Conservation (phyloP, 2,329 filamentous ascomycete genomes). For the Trichoderma polysporum region DNA sequence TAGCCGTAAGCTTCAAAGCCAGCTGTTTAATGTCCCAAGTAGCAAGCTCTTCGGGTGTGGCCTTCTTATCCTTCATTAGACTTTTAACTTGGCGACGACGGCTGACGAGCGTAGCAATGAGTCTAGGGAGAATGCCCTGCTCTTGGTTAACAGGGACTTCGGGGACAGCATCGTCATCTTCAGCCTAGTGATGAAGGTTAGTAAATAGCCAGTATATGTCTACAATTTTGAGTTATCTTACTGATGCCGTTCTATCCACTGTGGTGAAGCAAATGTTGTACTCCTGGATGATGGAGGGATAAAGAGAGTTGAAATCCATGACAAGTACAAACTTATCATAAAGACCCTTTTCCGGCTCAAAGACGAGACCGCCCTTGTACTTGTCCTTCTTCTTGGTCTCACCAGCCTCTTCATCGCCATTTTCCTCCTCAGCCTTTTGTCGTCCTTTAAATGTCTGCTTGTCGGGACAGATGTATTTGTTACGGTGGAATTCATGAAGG, state of each 20-base stretch:
- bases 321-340: conserved; percentile 98
- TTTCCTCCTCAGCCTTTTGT: conserved; percentile 69
- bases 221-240: conserved; percentile 44
- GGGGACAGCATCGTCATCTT: conserved; percentile 85
- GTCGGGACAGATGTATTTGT: conserved; percentile 97
- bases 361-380: conserved; percentile 97
- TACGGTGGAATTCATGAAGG: conserved; percentile 91
- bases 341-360: conserved; percentile 94
- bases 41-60: conserved; percentile 80
- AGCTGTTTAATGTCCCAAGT: conserved; percentile 99
- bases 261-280: conserved; percentile 99
- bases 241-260: conserved; percentile 72
- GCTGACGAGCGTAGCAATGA: conserved; percentile 88
- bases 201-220: conserved; percentile 13
- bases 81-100: conserved; percentile 90
- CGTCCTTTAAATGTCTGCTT: conserved; percentile 81
- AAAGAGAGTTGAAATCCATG: conserved; percentile 99
- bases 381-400: conserved; percentile 98
- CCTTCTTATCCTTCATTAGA: conserved; percentile 91
- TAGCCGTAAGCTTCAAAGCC: conserved; percentile 94
- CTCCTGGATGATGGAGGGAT: conserved; percentile 98
- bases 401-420: conserved; percentile 62
- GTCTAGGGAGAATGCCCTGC: conserved; percentile 81
- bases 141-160: conserved; percentile 77
- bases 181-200: conserved; percentile 39